Percentiles rank a stretch among this genome's conserved stretches.
phyloP scores from a whole-genome alignment of 176 grass and related monocot genomes.

The Carex kokanica region DNA sequence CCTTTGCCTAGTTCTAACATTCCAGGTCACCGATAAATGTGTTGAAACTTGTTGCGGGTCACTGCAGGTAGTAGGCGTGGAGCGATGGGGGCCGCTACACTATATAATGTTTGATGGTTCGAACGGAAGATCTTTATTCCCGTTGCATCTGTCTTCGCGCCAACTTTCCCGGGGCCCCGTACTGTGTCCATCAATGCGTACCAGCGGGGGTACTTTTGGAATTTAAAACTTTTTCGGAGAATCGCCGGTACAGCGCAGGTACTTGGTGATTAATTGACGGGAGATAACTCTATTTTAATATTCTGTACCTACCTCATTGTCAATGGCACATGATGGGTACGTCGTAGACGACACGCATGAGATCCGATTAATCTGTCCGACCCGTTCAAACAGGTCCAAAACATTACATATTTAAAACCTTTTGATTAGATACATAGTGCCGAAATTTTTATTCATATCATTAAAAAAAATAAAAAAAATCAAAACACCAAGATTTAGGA shows the following conservation, averaged over 20 bases:
- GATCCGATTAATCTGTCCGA: no score
- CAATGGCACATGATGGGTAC: no score
- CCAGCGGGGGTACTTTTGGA: not conserved
- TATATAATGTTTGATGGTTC: not conserved
- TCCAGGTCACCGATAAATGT: not conserved
- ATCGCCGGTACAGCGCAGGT: not conserved
- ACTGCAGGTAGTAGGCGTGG: not conserved
- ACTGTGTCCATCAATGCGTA: slow-evolving; percentile 11
- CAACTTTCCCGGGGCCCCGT: slow-evolving; percentile 6
- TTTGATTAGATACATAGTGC: no score
- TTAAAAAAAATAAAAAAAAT: no score
- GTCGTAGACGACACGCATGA: no score
- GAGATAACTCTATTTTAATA: not conserved
- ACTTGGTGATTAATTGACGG: not conserved
- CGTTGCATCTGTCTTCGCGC: not conserved
- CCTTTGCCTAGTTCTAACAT: not conserved
- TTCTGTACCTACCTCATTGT: not conserved
- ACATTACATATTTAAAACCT: no score
- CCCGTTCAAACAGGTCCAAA: no score
- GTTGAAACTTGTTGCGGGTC: not conserved
- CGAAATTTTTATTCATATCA: no score
- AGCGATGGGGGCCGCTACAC: not conserved
- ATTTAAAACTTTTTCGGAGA: not conserved
- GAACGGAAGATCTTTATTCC: not conserved
- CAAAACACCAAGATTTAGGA: no score